phyloP scores from a whole-genome alignment of 192 early-diverging fungal genomes.

The Phlyctochytrium planicorne region DNA sequence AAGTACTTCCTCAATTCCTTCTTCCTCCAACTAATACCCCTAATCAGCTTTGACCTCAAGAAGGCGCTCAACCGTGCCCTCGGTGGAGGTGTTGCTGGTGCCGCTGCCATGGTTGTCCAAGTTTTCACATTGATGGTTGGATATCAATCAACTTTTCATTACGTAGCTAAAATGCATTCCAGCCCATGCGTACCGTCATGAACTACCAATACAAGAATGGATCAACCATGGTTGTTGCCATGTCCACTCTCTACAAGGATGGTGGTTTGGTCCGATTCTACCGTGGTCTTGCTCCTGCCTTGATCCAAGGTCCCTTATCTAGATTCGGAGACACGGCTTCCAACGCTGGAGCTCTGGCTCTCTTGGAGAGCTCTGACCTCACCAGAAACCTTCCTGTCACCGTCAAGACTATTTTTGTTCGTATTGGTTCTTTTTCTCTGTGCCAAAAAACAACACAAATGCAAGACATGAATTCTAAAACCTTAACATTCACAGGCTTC shows the following conservation, averaged over 20 bases:
- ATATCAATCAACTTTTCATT: not conserved
- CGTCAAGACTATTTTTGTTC: constrained; percentile 31
- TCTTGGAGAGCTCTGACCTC: constrained; percentile 27
- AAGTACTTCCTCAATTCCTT: no score
- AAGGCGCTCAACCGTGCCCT: constrained; percentile 42
- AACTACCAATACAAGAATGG: constrained; percentile 46
- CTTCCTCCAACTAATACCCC: no score
- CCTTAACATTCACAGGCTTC: no score
- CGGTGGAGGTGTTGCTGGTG: constrained; percentile 42
- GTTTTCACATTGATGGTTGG: constrained; percentile 41
- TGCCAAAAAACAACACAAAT: constrained; percentile 5
- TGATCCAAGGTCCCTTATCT: constrained; percentile 45
- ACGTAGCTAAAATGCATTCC: constrained; percentile 4
- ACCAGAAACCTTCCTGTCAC: constrained; percentile 33
- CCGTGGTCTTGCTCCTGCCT: constrained; percentile 37
- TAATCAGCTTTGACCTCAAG: constrained; percentile 30
- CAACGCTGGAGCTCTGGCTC: constrained; percentile 43
- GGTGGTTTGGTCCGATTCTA: constrained; percentile 44
- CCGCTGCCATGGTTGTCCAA: constrained; percentile 47
- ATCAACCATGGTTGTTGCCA: constrained; percentile 20
- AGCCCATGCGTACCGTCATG: constrained; percentile 37
- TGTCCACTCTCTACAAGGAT: constrained; percentile 42
- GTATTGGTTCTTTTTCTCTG: no score
- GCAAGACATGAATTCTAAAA: no score
- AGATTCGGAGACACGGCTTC: constrained; percentile 49